Percentiles rank a stretch among this genome's conserved stretches.
Evolutionary conservation across 495 filamentous ascomycete genomes (phyloP).

Genomic region (Podospora pseudoanserina): DNA sequence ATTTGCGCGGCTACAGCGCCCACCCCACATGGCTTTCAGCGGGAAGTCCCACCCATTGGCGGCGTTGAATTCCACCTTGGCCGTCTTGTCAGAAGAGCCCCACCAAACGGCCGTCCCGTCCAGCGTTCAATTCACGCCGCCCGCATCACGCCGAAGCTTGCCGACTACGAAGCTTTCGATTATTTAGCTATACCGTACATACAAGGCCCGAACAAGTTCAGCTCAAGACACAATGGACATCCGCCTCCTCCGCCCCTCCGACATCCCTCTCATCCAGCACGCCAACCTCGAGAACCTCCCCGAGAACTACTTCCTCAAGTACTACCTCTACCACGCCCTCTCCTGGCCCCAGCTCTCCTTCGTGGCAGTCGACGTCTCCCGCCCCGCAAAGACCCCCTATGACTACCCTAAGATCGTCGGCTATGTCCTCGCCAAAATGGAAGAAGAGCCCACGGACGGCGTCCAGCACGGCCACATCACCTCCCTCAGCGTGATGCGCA

Average conservation of each 20-base stretch:
- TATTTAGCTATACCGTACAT: background rate
- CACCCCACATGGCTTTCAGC: constrained; percentile 6
- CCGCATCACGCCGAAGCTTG: background rate
- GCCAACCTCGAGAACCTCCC: constrained; percentile 98
- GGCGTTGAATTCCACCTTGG: constrained; percentile 6
- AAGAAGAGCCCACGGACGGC: constrained; percentile 91
- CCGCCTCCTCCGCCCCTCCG: constrained; percentile 64
- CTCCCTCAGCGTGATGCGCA: constrained; percentile 90
- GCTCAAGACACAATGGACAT: constrained; percentile 61
- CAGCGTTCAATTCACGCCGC: background rate
- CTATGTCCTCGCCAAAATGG: constrained; percentile 99
- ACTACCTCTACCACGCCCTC: constrained; percentile 98
- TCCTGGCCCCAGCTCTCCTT: constrained; percentile 97
- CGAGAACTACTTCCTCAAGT: constrained; percentile 99
- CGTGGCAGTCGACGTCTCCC: constrained; percentile 85
- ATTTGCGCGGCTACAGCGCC: constrained; percentile 32
- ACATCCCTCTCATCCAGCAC: constrained; percentile 93
- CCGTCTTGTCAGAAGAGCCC: constrained; percentile 1
- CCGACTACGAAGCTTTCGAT: too few relatives aligned
- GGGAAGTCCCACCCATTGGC: background rate
- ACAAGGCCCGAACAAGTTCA: background rate
- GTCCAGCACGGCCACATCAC: constrained; percentile 96
- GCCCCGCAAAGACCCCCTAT: constrained; percentile 71
- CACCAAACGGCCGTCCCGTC: background rate
- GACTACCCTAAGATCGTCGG: constrained; percentile 97